Evolutionary conservation across 768 basidiomycete genomes (phyloP).

Genomic region (Mycena venus): DNA sequence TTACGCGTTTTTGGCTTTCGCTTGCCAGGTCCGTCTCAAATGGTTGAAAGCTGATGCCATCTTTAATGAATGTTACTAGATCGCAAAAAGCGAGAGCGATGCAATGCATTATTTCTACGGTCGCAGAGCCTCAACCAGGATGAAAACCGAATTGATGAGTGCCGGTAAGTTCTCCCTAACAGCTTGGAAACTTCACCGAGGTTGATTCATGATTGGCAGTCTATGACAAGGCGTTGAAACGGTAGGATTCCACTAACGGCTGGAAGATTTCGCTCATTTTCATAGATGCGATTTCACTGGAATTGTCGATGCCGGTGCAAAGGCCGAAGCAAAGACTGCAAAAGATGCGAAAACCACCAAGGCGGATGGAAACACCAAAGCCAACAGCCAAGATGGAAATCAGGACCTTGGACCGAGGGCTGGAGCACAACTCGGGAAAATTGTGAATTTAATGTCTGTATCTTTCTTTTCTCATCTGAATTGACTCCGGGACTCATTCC

Average conservation of each 20-base stretch:
- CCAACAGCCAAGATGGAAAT: conserved; percentile 20
- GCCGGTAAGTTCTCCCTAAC: conserved; percentile 36
- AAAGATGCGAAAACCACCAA: conserved; percentile 53
- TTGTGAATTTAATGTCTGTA: conserved; percentile 79
- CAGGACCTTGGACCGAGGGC: conserved; percentile 66
- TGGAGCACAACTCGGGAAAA: conserved; percentile 89
- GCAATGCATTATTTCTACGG: conserved; percentile 83
- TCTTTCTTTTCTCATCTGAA: not conserved
- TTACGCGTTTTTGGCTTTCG: conserved; percentile 84
- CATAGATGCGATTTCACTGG: conserved; percentile 75
- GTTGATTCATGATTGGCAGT: no score
- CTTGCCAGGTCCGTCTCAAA: conserved; percentile 45
- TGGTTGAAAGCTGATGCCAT: not conserved
- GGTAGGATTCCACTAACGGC: not conserved
- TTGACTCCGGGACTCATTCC: not conserved
- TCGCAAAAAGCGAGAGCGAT: conserved; percentile 76
- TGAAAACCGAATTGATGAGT: conserved; percentile 85
- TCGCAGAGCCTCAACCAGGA: conserved; percentile 76
- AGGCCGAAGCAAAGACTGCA: conserved; percentile 47
- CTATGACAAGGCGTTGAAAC: conserved; percentile 88
- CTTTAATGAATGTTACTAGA: conserved; percentile 47
- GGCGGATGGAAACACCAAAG: conserved; percentile 46
- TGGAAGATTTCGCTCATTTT: not conserved
- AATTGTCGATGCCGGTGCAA: conserved; percentile 59
- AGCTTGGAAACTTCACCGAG: no score